Evolutionary conservation across 371 early-diverging fungal genomes (phyloP).

Genomic region (Blakeslea trispora): DNA sequence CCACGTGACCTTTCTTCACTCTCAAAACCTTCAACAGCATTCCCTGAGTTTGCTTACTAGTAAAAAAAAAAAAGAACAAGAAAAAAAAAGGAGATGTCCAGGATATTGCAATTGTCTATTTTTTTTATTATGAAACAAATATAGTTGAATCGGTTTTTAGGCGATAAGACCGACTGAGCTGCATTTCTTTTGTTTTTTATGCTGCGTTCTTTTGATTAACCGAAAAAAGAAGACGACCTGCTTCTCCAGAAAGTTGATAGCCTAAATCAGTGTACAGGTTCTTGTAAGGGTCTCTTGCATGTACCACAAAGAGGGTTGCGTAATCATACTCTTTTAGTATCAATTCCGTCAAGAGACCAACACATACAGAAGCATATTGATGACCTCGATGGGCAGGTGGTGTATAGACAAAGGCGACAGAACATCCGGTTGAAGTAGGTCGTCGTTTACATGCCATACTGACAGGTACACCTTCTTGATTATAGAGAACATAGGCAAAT

Average conservation of each 20-base stretch:
- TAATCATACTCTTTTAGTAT: slow-evolving; percentile 13
- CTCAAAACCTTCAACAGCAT: no score
- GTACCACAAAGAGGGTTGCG: slow-evolving; percentile 13
- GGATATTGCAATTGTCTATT: no score
- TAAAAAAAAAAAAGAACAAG: no score
- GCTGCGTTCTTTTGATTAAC: not conserved
- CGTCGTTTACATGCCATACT: slow-evolving; percentile 23
- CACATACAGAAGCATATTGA: slow-evolving; percentile 15
- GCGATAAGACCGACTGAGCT: not conserved
- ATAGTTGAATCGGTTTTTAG: not conserved
- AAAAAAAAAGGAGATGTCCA: not conserved
- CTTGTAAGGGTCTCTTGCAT: not conserved
- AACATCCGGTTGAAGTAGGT: slow-evolving; percentile 13
- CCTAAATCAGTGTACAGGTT: slow-evolving; percentile 18
- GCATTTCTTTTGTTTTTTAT: no score
- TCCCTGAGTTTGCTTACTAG: no score
- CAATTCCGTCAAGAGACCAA: slow-evolving; percentile 11
- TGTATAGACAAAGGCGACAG: slow-evolving; percentile 20
- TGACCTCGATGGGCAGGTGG: slow-evolving; percentile 5
- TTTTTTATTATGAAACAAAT: not conserved
- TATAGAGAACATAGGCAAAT: not conserved
- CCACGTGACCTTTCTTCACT: no score
- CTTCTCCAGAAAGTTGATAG: slow-evolving; percentile 6
- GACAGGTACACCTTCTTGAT: slow-evolving; percentile 10
- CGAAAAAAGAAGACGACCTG: not conserved